Evolutionary conservation across 23 red algal genomes (phyloP).

Genomic region (Gracilariopsis chorda): DNA sequence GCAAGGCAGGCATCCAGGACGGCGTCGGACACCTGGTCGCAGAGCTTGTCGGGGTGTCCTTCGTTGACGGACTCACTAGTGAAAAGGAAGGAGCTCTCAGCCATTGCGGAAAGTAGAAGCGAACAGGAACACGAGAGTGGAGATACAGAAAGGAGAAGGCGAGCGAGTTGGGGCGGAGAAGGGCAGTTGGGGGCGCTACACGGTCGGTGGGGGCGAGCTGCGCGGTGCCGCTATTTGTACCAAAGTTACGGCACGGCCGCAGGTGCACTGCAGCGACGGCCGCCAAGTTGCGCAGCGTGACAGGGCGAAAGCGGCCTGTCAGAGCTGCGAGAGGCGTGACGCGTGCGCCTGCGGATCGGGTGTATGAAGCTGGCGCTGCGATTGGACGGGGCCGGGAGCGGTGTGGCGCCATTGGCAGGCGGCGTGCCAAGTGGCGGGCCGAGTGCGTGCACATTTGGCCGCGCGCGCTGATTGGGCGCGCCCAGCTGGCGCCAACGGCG

Average conservation of each 20-base stretch:
- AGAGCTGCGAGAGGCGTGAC: neutral
- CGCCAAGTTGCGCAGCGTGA: neutral
- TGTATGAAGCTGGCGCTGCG: too few species aligned
- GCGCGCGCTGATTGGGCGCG: neutral
- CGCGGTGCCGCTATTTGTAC: constrained; percentile 14
- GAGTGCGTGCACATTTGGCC: neutral
- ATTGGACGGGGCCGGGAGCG: too few species aligned
- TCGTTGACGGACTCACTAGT: constrained; percentile 99
- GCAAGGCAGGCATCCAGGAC: constrained; percentile 93
- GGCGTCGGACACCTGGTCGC: constrained; percentile 98
- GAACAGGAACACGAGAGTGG: neutral
- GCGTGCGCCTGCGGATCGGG: neutral
- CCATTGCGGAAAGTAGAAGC: neutral
- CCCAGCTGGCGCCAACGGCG: too few species aligned
- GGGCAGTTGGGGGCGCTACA: neutral
- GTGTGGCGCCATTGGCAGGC: neutral
- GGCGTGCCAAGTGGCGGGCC: neutral
- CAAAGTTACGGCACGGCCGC: too few species aligned
- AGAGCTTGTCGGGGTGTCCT: constrained; percentile 98
- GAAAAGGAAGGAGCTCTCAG: constrained; percentile 78
- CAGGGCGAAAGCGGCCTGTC: neutral
- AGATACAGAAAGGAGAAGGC: neutral
- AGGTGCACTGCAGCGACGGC: too few species aligned
- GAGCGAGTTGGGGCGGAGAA: neutral
- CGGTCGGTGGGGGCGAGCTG: neutral